Base-by-base conservation (phyloP, 371 early-diverging fungal species). In the Actinomortierella ambigua region DNA sequence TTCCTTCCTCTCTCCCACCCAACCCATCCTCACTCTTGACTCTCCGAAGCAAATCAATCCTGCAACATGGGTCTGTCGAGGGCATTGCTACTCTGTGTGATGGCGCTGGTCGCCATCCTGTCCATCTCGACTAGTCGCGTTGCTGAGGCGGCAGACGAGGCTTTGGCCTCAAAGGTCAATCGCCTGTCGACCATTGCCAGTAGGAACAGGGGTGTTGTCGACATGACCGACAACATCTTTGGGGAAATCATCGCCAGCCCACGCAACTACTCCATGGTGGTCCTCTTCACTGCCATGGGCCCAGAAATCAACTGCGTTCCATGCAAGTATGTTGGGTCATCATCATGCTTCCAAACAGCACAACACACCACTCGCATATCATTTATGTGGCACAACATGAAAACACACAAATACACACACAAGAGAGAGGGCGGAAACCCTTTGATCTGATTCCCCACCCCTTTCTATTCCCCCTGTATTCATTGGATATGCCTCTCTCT, bases 231-330 rank as follows among this genome's bases (percentile, higher is more conserved):
- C 18, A 77, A 79, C 43, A 77, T 82, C 20, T 93, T 85, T 63
- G 82, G 80, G 15, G 79, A 88, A 53, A 80, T 83, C 55, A 85
- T 90, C 44, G 86, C 88, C 61, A 83, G 81, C 53, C 93, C 92
- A 27, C 79, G 95, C 40, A 88, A 91, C 71, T 95, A 91, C 70
- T 88, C 91, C 23, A 56, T 91, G 50, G 85, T 89, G 23, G 85
- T 91, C 3, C 75, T 92, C 22, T 77, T 95, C 53, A 95, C 95
- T 23, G 92, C 94, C 6, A 58, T 87, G 42, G 79, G 81, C n/a
- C 79, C 85, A 18, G 81, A 86, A 50, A 83, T 90, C 63, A 77
- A 83, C 46, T 95, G 95, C 69, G 61, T 64, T 22, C 91, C 91
- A 26, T 95, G 95, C 85, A 79, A 78, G 95, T 92, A 85, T 28